Evolutionary conservation across 192 early-diverging fungal species (phyloP), one percentile per base, ranked within the genome.

Genomic region (Coemansia sp.): DNA sequence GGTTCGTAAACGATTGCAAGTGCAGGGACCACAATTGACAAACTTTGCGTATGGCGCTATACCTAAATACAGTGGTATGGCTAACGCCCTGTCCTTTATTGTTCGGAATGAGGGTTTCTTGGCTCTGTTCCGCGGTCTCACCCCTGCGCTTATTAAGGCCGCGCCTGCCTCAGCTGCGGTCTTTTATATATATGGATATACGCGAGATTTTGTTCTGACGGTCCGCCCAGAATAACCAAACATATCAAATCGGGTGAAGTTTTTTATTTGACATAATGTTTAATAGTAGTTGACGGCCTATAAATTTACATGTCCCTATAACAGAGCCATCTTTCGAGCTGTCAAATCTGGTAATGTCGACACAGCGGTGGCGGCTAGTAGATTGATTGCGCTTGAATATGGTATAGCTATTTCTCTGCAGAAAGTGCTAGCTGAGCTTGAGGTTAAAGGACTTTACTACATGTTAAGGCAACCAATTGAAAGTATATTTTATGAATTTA

Each of bases 41-140:
- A 80, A 84, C 54, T 93, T 90, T 77, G 82, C 90, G 0, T 66
- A 86, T n/a, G 76, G 86, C 36, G 75, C 78, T 16, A 86, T 96
- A 11, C 95, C 95, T 4, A 43, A 60, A 13, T 93, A 93, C 82
- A 62, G 80, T n/a, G 86, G 90, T 2, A 85, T 93, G 68, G 65
- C 86, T 24, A 65, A 66, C 15, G 92, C 91, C 51, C 85, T 92
- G 44, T 61, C 49, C 7, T 77, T 86, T 33, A 97, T 99, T 68
- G 85, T 89, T 2, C 66, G 71, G 33, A 72, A 90, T 29, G 96
- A 99, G 79, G 96, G 95, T 6, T 68, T 90, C n/a, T 57, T 86
- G 24, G 94, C 92, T 2, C 82, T 99, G 24, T 99, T 96, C 80
- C 94, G 95, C 51, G 96, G 97, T 0, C 69, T 96, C 11, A 82